Base-by-base conservation (phyloP, 805 yeast species). In the Wickerhamiella azymoides region DNA sequence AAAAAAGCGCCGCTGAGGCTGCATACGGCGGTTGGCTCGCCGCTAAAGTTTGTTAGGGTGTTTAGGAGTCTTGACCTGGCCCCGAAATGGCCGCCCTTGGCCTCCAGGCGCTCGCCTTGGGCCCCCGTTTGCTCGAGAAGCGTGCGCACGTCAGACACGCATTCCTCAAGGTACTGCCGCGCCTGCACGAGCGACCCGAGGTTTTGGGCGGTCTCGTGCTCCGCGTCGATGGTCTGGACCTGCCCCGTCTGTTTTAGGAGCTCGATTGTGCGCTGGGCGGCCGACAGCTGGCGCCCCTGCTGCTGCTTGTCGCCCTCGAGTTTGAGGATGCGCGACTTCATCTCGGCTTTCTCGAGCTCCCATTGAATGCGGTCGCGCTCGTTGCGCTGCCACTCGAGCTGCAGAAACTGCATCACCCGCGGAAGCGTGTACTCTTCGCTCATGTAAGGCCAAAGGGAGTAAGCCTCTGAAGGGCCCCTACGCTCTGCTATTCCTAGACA, bases 321-420 rank as follows among this genome's bases (percentile, higher is more conserved):
- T 40, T 64, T 66, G 3, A 75, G 69, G 40, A 76, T 71, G 27
- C 68, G 63, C 36, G 64, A 54, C 58, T 68, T 72, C 79, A 77
- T 72, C 54, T 77, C 81, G 16, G 77, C 74, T 32, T 71, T 64
- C 55, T 77, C 81, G 43, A 75, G 61, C 48, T 72, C 77, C 78
- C 79, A 76, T 38, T 71, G 71, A 45, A 77, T 73, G 43, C 78
- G 63, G 52, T 74, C 76, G 46, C 75, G 70, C 56, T 77, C 82
- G 57, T 72, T 74, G 48, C 68, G 70, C 45, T 77, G 76, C 70
- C 77, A 76, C 53, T 77, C 81, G 19, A 72, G 63, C 56, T 77
- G 82, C 54, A 77, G 65, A 50, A 72, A 77, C 54, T 74, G 72
- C 76, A 77, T 74, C 27, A 77, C 77, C 43, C 82, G 81, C 27